Base-by-base conservation (phyloP, 2,329 filamentous ascomycete species). In the Zymoseptoria passerinii region DNA sequence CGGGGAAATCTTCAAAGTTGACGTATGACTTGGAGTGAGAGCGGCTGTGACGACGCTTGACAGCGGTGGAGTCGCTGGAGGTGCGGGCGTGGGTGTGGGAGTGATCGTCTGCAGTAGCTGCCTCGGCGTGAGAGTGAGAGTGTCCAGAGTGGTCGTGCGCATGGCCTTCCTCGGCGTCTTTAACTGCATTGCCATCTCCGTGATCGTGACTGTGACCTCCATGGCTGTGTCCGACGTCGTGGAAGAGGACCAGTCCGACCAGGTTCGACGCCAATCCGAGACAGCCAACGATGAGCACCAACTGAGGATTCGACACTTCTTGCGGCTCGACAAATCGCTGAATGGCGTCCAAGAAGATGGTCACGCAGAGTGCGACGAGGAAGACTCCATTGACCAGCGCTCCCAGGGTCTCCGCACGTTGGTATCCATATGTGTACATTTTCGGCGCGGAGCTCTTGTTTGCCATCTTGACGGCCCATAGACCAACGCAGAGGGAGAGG, bases 301-400 rank as follows among this genome's bases (percentile, higher is more conserved):
- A 81, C 67, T 87, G 82, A 1, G 94, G 92, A 68, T 95, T 90
- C 54, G 80, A 80, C 69, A 99, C 92, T 71, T 89, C 85, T 68
- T 92, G 92, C 7, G 92, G 91, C 68, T 97, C 90, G 70, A 97
- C 82, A 66, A 99, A 88, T 70, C 94, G 88, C 68, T 92, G 90
- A 61, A 96, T 83, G 16, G 94, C 94, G 75, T 99, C 94, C 68
- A 99, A 85, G 70, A 97, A 89, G 74, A 99, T 99, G 54, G 92
- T 95, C 58, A 99, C 81, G 76, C 94, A 99, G 8, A 99, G 83
- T 7, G 94, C 94, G 70, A 99, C 94, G 50, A 99, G 81, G 78
- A 99, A 99, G 51, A 97, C 92, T 65, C 94, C 94, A 70, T 99
- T 99, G 76, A 97, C 90, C 67, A 97, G 86, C 52, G 94, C 94